These are phyloP conservation scores for Ustilago trichophora DNA, from an alignment of 1,284 basidiomycete genomes.

Conservation along the genomic window DNA sequence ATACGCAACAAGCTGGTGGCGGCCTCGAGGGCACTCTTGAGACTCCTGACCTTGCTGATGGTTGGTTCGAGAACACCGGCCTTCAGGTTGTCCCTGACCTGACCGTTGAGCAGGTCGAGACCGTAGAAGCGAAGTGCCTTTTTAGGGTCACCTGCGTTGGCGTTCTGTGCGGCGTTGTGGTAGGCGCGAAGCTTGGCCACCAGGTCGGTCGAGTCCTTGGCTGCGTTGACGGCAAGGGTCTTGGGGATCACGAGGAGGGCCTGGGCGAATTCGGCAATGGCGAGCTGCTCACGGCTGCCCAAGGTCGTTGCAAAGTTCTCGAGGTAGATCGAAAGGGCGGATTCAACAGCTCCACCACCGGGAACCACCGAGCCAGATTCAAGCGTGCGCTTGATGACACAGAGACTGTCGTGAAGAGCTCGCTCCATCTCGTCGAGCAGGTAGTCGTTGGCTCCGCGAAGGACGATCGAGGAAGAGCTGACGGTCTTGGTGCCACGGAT, in stretches of 20 bases:
- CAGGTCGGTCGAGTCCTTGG: conserved; percentile 96
- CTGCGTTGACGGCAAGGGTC: conserved; percentile 95
- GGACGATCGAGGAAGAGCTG: conserved; percentile 88
- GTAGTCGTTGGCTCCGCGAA: conserved; percentile 98
- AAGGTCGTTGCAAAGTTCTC: conserved; percentile 97
- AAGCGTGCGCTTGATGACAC: conserved; percentile 94
- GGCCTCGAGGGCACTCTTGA: conserved; percentile 96
- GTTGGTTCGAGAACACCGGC: conserved; percentile 96
- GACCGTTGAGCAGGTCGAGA: conserved; percentile 90
- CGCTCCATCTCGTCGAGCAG: conserved; percentile 99
- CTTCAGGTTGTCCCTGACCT: conserved; percentile 91
- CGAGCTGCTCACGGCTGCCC: conserved; percentile 95
- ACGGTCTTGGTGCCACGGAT: conserved; percentile 98
- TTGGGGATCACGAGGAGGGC: conserved; percentile 93
- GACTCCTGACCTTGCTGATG: conserved; percentile 92
- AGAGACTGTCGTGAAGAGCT: conserved; percentile 91
- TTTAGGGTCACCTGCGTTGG: conserved; percentile 88
- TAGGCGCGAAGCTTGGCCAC: conserved; percentile 96
- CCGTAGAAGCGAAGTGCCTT: conserved; percentile 93
- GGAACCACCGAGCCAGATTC: conserved; percentile 96
- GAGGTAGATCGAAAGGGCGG: conserved; percentile 93
- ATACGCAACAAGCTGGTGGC: conserved; percentile 94
- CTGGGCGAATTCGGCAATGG: conserved; percentile 96
- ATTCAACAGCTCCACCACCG: conserved; percentile 96
- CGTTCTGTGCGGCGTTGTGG: conserved; percentile 89